A percentile compares a stretch with the other conserved stretches of the same genome.
Conservation (phyloP, 2,329 filamentous ascomycete species). For the Tolypocladium tropicale region DNA sequence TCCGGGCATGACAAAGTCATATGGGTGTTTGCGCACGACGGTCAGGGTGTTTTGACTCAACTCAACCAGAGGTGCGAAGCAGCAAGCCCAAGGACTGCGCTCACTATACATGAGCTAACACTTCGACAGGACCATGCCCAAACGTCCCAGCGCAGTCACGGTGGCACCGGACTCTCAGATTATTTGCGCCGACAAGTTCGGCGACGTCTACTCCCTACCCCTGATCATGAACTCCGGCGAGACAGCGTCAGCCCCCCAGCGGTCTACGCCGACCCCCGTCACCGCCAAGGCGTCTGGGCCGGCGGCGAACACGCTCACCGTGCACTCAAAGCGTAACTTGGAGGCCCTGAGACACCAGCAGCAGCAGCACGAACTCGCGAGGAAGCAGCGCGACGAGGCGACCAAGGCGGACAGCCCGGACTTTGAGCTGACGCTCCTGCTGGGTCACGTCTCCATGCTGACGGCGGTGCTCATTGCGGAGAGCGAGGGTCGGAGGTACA, state of each 20-base stretch:
- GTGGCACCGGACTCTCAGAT: conserved; percentile 65
- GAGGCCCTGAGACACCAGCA: conserved; percentile 50
- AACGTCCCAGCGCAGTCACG: conserved; percentile 69
- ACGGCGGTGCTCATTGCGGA: conserved; percentile 57
- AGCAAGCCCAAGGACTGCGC: not conserved
- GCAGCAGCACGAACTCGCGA: conserved; percentile 28
- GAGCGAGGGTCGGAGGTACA: conserved; percentile 33
- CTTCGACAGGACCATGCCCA: conserved; percentile 63
- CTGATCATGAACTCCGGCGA: conserved; percentile 29
- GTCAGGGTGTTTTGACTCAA: conserved; percentile 50
- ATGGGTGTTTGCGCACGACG: conserved; percentile 65
- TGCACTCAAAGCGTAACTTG: conserved; percentile 55
- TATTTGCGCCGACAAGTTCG: conserved; percentile 86
- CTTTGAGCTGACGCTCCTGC: conserved; percentile 68
- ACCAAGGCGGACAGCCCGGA: conserved; percentile 26
- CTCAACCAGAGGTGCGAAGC: conserved; percentile 57
- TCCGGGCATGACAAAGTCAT: conserved; percentile 89
- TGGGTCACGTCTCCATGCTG: conserved; percentile 93
- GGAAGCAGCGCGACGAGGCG: conserved; percentile 13
- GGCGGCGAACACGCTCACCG: conserved; percentile 47
- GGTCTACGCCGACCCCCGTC: conserved; percentile 6
- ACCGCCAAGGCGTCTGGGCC: conserved; percentile 27
- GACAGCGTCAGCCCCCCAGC: conserved; percentile 5
- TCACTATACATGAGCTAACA: conserved; percentile 13
- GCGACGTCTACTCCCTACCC: conserved; percentile 86